Percentiles rank a stretch among this genome's conserved stretches.
Conservation (phyloP, 1,139 yeast genomes). For the Arxiozyma slooffiae region DNA sequence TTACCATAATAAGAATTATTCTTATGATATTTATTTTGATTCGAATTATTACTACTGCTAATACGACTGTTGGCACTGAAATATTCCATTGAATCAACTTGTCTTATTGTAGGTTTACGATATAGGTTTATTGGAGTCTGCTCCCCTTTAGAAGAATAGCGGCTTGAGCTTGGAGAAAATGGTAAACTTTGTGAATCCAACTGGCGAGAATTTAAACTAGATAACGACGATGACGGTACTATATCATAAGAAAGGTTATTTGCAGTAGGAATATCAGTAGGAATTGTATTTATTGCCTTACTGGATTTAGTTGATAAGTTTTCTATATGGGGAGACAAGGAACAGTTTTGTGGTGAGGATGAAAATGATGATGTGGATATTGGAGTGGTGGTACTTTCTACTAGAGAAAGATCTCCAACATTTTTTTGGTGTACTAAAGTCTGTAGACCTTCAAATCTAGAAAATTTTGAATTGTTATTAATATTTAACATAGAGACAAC, state of each 20-base stretch:
- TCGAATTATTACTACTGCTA: not conserved
- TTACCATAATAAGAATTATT: not conserved
- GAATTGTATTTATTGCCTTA: constrained; percentile 18
- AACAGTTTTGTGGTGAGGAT: not conserved
- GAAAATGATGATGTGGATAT: not conserved
- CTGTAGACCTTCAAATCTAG: constrained; percentile 5
- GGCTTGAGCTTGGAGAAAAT: not conserved
- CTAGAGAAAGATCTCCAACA: not conserved
- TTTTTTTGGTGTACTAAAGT: constrained; percentile 13
- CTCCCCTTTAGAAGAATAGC: not conserved
- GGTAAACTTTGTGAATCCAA: constrained; percentile 2
- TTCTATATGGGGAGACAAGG: constrained; percentile 20
- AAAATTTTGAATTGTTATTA: not conserved
- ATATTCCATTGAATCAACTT: constrained; percentile 3
- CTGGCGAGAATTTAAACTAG: not conserved
- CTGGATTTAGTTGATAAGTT: constrained; percentile 21
- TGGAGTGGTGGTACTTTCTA: not conserved
- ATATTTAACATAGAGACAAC: constrained; percentile 1
- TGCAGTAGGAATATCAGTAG: constrained; percentile 20
- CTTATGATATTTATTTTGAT: not conserved
- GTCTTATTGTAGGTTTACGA: constrained; percentile 6
- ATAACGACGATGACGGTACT: constrained; percentile 8
- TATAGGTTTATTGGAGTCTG: constrained; percentile 3
- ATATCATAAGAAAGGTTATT: constrained; percentile 25
- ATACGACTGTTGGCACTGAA: not conserved